Percentiles rank a stretch among this genome's conserved stretches.
Evolutionary conservation across 2,329 filamentous ascomycete genomes (phyloP).

Genomic region (Epichloe typhina): DNA sequence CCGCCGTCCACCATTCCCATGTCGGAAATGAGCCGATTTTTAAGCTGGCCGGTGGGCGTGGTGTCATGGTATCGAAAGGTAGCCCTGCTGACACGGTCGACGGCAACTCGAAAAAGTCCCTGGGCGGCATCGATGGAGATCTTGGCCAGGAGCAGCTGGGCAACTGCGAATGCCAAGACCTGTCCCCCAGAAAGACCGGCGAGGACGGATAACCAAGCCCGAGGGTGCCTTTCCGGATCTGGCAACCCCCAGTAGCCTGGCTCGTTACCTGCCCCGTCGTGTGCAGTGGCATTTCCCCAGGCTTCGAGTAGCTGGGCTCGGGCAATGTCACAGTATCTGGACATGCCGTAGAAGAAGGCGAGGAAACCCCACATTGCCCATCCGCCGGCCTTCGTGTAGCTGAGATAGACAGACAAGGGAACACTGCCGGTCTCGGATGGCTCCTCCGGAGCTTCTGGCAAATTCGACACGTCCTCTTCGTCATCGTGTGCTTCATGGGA

Average conservation of each 20-base stretch:
- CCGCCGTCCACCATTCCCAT: conserved; percentile 81
- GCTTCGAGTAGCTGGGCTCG: conserved; percentile 74
- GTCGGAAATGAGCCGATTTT: conserved; percentile 85
- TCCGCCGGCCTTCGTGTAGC: conserved; percentile 71
- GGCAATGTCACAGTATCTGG: conserved; percentile 49
- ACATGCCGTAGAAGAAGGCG: conserved; percentile 47
- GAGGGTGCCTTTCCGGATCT: conserved; percentile 50
- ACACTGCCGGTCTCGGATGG: conserved; percentile 50
- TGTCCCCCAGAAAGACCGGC: conserved; percentile 50
- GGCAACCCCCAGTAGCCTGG: conserved; percentile 32
- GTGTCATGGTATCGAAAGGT: conserved; percentile 87
- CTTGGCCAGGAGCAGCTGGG: conserved; percentile 56
- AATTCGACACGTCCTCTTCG: conserved; percentile 6
- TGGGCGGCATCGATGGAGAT: conserved; percentile 71
- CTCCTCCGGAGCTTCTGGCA: conserved; percentile 20
- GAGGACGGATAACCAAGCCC: conserved; percentile 63
- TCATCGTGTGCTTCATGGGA: conserved; percentile 19
- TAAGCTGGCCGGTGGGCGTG: conserved; percentile 76
- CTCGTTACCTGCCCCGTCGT: not conserved
- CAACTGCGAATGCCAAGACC: conserved; percentile 44
- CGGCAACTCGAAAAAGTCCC: conserved; percentile 58
- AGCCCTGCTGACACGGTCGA: conserved; percentile 61
- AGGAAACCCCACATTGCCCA: conserved; percentile 59
- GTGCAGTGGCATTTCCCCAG: conserved; percentile 55
- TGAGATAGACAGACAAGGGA: conserved; percentile 64